Evolutionary conservation across 352 stramenopile genomes (phyloP), one percentile per base, ranked within the genome.

Genomic region (Pythium sp.): DNA sequence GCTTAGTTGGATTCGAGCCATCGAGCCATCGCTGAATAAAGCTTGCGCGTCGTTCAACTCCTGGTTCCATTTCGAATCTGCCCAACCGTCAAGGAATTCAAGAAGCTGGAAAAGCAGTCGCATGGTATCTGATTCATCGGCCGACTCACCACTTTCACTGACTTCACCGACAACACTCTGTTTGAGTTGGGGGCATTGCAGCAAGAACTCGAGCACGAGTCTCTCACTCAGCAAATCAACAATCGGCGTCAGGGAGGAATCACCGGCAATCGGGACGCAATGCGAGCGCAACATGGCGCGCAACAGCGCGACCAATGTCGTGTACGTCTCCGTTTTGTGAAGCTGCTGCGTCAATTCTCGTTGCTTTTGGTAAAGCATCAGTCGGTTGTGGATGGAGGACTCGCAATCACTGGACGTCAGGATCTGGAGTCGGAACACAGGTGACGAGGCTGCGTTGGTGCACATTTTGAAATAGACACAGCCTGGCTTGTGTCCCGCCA

Each of bases 401-500:
- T 49, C 43, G 3, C 0, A 1, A 8, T 57, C 49, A 18, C 51
- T 56, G 22, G 64, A n/a, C 12, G 9, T 54, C n/a, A 49, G 22
- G 49, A 84, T 72, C 38, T 57, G 67, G 8, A 81, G 64, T 18
- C 73, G 77, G 53, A 83, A 84, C 9, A 74, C 26, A 12, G 71
- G 68, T 1, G 62, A 36, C 15, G 69, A 68, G 32, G 30, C 67
- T 34, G 70, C 74, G 24, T 38, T 24, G 38, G 46, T 58, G 30
- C 71, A 65, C 51, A 76, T 12, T 43, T 20, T 68, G 41, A 84
- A 81, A 69, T 77, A 83, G 26, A 82, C 34, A 6, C 58, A 26
- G 11, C 68, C 67, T 24, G 65, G 49, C 8, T 58, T 22, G 36
- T 55, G 56, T 12, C 73, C 65, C 14, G 24, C 55, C 49, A 60